phyloP scores from a whole-genome alignment of 2,329 filamentous ascomycete genomes.

The Diplodia sapinea region DNA sequence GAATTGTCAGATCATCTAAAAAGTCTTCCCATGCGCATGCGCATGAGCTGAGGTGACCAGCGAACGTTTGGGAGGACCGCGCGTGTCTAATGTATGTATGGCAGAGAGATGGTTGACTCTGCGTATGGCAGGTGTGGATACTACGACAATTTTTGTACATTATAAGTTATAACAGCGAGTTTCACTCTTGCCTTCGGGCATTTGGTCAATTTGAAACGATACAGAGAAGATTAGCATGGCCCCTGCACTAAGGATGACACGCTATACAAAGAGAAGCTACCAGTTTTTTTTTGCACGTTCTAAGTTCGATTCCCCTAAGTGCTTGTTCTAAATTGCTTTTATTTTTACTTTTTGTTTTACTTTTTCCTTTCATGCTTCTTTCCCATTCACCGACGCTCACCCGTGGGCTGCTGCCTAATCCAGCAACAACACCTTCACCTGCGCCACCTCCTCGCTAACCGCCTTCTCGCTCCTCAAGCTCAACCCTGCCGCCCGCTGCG shows the following conservation, averaged over 20 bases:
- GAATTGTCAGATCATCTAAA: too few species aligned
- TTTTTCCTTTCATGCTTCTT: too few species aligned
- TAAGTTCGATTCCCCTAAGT: not conserved
- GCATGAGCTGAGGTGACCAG: too few species aligned
- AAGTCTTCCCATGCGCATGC: too few species aligned
- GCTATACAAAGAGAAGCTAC: conserved; percentile 28
- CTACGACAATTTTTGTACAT: not conserved
- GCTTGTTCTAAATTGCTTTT: too few species aligned
- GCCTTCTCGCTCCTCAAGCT: conserved; percentile 68
- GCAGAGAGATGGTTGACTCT: too few species aligned
- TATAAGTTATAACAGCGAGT: not conserved
- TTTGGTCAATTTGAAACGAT: conserved; percentile 51
- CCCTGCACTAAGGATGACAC: conserved; percentile 71
- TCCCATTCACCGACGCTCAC: too few species aligned
- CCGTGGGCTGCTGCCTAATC: too few species aligned
- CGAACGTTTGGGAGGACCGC: too few species aligned
- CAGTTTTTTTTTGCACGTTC: conserved; percentile 22
- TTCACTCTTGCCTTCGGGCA: not conserved
- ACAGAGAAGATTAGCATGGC: conserved; percentile 61
- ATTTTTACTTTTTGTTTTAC: too few species aligned
- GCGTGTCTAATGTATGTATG: too few species aligned
- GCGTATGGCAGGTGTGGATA: too few species aligned
- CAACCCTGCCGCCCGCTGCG: conserved; percentile 79
- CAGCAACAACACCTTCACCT: conserved; percentile 4
- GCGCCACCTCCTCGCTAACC: conserved; percentile 23